A percentile compares a stretch with the other conserved stretches of the same genome.
Conservation (phyloP, 2,329 filamentous ascomycete species). For the Cladosporium sp. region DNA sequence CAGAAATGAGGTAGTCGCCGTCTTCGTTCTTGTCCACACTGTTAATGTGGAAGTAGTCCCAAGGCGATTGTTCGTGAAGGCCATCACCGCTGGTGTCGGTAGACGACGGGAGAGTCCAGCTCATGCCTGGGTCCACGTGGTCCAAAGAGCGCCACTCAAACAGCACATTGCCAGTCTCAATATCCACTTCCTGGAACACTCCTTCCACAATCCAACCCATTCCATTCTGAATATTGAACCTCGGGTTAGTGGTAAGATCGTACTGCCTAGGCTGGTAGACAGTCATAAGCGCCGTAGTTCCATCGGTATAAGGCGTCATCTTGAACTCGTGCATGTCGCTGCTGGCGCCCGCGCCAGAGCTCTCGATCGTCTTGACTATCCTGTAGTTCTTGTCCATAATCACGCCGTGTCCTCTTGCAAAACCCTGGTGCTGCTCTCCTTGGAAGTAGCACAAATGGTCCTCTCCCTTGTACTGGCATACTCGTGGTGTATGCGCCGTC, state of each 20-base stretch:
- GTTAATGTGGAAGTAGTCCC: constrained; percentile 59
- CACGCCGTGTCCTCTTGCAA: constrained; percentile 53
- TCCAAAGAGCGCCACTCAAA: constrained; percentile 63
- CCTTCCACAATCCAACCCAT: constrained; percentile 55
- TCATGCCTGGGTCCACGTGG: constrained; percentile 54
- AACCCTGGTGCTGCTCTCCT: constrained; percentile 53
- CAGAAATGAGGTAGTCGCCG: constrained; percentile 53
- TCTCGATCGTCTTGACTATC: constrained; percentile 49
- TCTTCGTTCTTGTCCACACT: constrained; percentile 52
- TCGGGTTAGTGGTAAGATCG: constrained; percentile 46
- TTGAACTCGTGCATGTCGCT: constrained; percentile 57
- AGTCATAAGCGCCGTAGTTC: constrained; percentile 42
- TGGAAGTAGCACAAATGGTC: constrained; percentile 56
- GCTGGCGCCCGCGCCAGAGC: constrained; percentile 40
- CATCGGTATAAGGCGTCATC: constrained; percentile 45
- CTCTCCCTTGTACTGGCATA: constrained; percentile 50
- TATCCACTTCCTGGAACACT: constrained; percentile 57
- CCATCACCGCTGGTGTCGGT: constrained; percentile 49
- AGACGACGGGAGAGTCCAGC: constrained; percentile 46
- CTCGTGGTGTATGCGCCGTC: constrained; percentile 50
- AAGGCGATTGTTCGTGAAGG: constrained; percentile 47
- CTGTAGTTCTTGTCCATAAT: constrained; percentile 54
- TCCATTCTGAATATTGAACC: constrained; percentile 41
- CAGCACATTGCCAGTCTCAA: constrained; percentile 55
- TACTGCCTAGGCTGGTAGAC: constrained; percentile 43